Evolutionary conservation across 108 stramenopile species (phyloP), one percentile per base, ranked within the genome.

Genomic region (Cyclotella choctawhatcheeana): DNA sequence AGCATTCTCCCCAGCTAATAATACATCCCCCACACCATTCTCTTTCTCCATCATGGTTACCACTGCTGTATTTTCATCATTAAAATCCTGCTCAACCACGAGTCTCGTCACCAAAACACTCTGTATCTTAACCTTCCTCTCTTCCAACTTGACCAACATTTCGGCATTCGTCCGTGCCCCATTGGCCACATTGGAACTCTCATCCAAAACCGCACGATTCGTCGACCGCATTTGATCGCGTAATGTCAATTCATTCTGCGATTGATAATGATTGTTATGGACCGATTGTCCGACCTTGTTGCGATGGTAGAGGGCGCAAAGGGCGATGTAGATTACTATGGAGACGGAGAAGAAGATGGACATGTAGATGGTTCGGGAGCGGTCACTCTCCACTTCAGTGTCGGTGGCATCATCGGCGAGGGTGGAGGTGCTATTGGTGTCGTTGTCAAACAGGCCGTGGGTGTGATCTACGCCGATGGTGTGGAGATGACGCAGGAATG

Each of bases 121-220:
- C 17, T 53, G 37, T 54, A 79, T 71, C 58, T 61, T 53, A 20
- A 24, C 14, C 66, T 62, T 79, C 48, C 77, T n/a, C 30, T 67
- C 48, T 25, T 79, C 64, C 55, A 71, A 53, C 51, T 71, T 79
- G 2, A 29, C 5, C 16, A 12, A 35, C 50, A 45, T 56, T 18
- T 60, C 50, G 0, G 14, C 34, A 44, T 79, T 44, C 20, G 6
- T 8, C 48, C 40, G 4, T 0, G 77, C 77, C 0, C 77, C 58
- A 22, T 25, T 20, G 20, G 64, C 48, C 21, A 66, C 71, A 47
- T 45, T 30, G 25, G 58, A 61, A 18, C 70, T 71, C 31, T 72
- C 65, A 37, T 79, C 77, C 31, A 79, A 32, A 1, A 79, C 70
- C 26, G 58, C 70, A 24, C 65, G 53, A 60, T 71, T 67, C 31